Base-by-base conservation (phyloP, 1,284 basidiomycete genomes). In the Naganishia albida region DNA sequence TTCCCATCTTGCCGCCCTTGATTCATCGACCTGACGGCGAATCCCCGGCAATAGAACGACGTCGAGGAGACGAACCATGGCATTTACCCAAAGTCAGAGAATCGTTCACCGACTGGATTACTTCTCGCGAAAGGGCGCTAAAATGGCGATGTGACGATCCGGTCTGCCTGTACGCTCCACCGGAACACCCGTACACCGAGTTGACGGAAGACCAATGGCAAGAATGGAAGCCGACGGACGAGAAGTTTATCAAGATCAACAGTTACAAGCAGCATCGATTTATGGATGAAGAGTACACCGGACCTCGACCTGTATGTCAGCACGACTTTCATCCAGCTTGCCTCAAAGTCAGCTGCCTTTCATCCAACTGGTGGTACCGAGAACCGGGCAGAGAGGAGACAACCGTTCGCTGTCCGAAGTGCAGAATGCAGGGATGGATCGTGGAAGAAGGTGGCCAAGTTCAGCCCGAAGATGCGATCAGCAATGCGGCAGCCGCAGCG, bases 101-200 rank as follows among this genome's bases (percentile, higher is more conserved):
- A 13, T 46, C 64, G 15, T 52, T 66, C 16, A 39, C 56, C 23
- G 57, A 62, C 25, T 66, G 64, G 64, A 52, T 62, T 7, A 16
- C 52, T 18, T 38, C 39, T 6, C 64, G 64, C 6, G 64, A 66
- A 50, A 53, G 51, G 38, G 64, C 57, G 16, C 57, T 66, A 7
- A 50, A 66, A 42, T 66, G 64, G 64, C 50, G 64, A 26, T 66
- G 64, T 28, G 64, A 66, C 52, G 57, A 66, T 44, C 64, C 64
- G 12, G 44, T 66, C 6, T 66, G 64, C 23, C 40, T 66, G 16
- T 66, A 52, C 28, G 64, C 64, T 20, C 64, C 64, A 6, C 64
- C 64, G 2, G 57, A 66, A 50, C 64, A 62, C 43, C 51, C 49
- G 15, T 52, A 40, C 39, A 59, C 59, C 34, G 59, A 55, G 7